These are phyloP conservation scores for Phialocephala subalpina DNA, from an alignment of 2,329 filamentous ascomycete genomes.

Conservation along the genomic window DNA sequence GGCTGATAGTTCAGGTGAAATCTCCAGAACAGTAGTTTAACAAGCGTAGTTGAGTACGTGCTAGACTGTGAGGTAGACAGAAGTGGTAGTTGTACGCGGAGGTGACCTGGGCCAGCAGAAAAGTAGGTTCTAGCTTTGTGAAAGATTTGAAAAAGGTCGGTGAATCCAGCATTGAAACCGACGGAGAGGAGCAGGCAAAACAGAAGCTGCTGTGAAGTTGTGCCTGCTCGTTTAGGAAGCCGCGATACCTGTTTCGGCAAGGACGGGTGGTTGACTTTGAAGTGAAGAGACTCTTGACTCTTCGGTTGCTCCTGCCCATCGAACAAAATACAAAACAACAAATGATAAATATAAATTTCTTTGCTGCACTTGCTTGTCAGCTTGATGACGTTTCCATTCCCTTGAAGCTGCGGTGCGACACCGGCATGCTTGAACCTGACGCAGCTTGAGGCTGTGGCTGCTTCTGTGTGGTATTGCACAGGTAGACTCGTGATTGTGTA, in stretches of 20 bases:
- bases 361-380: neutral
- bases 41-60: too few relatives aligned
- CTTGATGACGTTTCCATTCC: neutral
- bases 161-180: neutral
- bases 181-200: too few relatives aligned
- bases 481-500: neutral
- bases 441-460: neutral
- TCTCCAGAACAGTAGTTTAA: too few relatives aligned
- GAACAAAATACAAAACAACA: neutral
- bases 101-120: too few relatives aligned
- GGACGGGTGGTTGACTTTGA: neutral
- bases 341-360: neutral
- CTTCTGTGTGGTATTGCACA: neutral
- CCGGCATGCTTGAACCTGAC: neutral
- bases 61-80: too few relatives aligned
- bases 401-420: slow-evolving; percentile 1
- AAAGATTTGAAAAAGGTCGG: neutral
- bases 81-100: too few relatives aligned
- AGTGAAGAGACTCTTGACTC: neutral
- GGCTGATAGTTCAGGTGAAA: too few relatives aligned
- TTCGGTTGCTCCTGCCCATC: neutral
- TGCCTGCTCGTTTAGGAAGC: neutral
- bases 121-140: too few relatives aligned
- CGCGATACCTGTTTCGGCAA: neutral
- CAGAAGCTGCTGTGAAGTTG: neutral